phyloP scores from a whole-genome alignment of 805 yeast species.

The Schizosaccharomyces cryophilus region DNA sequence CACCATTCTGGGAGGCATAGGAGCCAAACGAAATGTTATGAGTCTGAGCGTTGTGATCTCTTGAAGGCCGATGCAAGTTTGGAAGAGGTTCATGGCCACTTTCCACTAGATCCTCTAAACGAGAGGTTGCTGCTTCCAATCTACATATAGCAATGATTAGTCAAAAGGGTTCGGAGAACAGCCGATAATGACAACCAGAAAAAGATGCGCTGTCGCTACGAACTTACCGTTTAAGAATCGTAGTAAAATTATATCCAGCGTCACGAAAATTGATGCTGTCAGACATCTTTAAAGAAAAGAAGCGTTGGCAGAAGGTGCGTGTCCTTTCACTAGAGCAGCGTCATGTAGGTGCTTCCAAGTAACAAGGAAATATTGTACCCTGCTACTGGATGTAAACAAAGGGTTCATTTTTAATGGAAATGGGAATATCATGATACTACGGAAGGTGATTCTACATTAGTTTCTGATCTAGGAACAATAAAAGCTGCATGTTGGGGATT shows the following conservation, averaged over 20 bases:
- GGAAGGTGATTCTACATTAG: no score
- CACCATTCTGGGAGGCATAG: background rate
- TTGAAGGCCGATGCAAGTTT: conserved; percentile 3
- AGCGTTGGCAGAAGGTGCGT: background rate
- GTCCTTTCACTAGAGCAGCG: background rate
- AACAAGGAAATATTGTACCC: no score
- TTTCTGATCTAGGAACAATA: no score
- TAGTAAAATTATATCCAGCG: conserved; percentile 58
- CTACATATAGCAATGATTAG: conserved; percentile 15
- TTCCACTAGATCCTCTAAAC: conserved; percentile 70
- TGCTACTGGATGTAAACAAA: no score
- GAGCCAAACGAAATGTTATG: background rate
- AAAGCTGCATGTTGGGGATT: no score
- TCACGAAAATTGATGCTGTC: conserved; percentile 6
- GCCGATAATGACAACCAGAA: no score
- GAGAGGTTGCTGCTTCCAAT: conserved; percentile 78
- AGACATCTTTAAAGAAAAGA: conserved; percentile 4
- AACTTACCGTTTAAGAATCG: conserved; percentile 40
- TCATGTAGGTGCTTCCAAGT: no score
- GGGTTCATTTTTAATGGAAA: no score
- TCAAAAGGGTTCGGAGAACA: background rate
- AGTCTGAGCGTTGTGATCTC: background rate
- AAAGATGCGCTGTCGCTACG: background rate
- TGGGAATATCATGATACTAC: no score
- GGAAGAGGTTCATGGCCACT: conserved; percentile 38